Evolutionary conservation across 2,329 filamentous ascomycete species (phyloP), one percentile per base, ranked within the genome.

Genomic region (Orbilia quercus): DNA sequence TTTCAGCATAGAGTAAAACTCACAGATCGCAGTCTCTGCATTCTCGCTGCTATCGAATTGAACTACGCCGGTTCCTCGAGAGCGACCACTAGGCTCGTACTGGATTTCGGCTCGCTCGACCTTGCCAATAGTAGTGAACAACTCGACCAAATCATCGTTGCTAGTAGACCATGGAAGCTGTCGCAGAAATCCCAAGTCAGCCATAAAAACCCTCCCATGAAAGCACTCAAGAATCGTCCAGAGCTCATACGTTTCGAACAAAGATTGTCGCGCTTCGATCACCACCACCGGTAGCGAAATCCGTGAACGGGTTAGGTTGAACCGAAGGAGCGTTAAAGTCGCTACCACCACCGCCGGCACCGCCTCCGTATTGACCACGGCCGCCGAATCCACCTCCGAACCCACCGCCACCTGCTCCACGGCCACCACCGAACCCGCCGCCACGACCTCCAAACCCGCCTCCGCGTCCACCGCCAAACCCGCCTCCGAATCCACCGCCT

Each of bases 61-160:
- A 64, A 99, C 95, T n/a, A 99, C 95, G 80, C 95, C 95, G 70
- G 91, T 95, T 76, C 95, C 95, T 76, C 92, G 90, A 72, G 95
- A 99, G 78, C 95, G 91, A 48, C 95, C 95, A 79, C 96, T 98
- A 2, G 91, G 90, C 81, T 99, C 95, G 79, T 99, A 98, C 82
- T 99, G 95, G 66, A 99, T 98, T 82, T 99, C 95, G n/a, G 95
- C 95, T 78, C 95, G 92, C 79, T 97, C 92, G 71, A 99, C 95
- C 81, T 96, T 96, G 76, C 95, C 95, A 79, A 99, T 99, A 9
- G 95, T 99, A 16, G 91, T 93, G 84, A 99, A 99, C 18, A 99
- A 86, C 80, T 99, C 95, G 66, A 98, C 88, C 23, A 99, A 84
- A 81, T 99, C 95, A 75, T 99, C 95, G 80, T 99, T 98, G 84